Base-by-base conservation (phyloP, 2,329 filamentous ascomycete genomes). In the Penicillium sp. region DNA sequence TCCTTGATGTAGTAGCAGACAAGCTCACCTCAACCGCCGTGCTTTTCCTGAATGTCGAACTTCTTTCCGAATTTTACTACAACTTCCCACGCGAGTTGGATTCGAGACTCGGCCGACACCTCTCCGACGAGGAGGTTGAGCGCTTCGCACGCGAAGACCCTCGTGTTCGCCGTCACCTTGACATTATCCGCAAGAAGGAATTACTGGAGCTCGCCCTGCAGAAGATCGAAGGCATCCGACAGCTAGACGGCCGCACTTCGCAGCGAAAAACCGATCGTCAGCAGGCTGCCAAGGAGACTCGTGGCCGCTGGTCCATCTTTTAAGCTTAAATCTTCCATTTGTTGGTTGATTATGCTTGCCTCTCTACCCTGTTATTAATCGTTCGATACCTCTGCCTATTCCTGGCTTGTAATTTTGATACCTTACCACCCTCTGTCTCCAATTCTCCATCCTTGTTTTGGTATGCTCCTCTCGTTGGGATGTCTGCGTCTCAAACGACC, bases 61-160 rank as follows among this genome's bases (percentile, higher is more conserved):
- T 99, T 18, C 83, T 99, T 16, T 93, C 89, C 2, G 95, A 99
- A 68, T 99, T 97, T 71, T 96, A 96, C 76, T 96, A 96, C 75
- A 91, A 94, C 69, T 99, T 99, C 73, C 94, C 94, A 0, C 84
- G 94, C 36, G 91, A 96, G 69, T 82, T 99, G 12, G 94, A 99
- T 70, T 78, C 87, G 54, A 85, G 92, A 31, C 85, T 99, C 10
- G 90, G 93, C 42, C 85, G 90, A 24, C 87, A 90, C 63, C 80
- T 96, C 55, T 84, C 84, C 31, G 84, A 88, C 50, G 85, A 85
- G 6, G 87, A 97, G 65, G 83, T 97, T 5, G 93, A 99, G 69
- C 83, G 84, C 24, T 96, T 99, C 64, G 94, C 94, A 3, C 85
- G 89, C 48, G 94, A 99, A 73, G 95, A 99, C 67, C 88, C 90